Evolutionary conservation across 352 stramenopile genomes (phyloP).

Genomic region (Globisporangium orthogonon): DNA sequence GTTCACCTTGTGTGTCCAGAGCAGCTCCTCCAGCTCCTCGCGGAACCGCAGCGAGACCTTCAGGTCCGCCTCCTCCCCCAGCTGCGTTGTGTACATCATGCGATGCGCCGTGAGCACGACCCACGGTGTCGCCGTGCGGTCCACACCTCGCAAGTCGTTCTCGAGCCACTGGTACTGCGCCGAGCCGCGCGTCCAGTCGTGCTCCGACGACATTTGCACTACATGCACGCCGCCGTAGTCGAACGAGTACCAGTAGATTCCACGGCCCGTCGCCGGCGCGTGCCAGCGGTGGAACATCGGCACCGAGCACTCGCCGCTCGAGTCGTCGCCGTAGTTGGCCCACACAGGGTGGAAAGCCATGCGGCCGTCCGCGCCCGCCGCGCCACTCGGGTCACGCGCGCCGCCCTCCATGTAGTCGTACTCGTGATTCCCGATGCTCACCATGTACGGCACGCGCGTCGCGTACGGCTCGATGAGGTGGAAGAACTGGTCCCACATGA

Average conservation of each 20-base stretch:
- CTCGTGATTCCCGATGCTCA: conserved; percentile 51
- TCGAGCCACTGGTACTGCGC: conserved; percentile 88
- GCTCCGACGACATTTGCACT: conserved; percentile 89
- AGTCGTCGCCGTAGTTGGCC: conserved; percentile 72
- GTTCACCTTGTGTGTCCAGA: conserved; percentile 87
- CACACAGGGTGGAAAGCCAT: conserved; percentile 31
- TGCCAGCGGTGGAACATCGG: conserved; percentile 74
- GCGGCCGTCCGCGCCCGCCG: conserved; percentile 30
- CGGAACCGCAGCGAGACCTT: conserved; percentile 73
- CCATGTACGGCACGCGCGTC: conserved; percentile 55
- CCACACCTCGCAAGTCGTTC: conserved; percentile 68
- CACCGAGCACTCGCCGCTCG: conserved; percentile 66
- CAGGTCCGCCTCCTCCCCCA: conserved; percentile 59
- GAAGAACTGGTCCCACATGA: conserved; percentile 59
- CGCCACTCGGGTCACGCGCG: conserved; percentile 52
- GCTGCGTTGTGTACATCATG: conserved; percentile 87
- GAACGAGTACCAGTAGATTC: conserved; percentile 89
- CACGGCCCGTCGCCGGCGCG: conserved; percentile 46
- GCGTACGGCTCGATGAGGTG: conserved; percentile 61
- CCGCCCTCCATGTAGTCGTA: conserved; percentile 50
- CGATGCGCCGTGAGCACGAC: conserved; percentile 88
- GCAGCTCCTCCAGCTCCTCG: conserved; percentile 86
- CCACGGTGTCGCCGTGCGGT: conserved; percentile 88
- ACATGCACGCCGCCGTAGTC: conserved; percentile 85
- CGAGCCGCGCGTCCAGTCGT: conserved; percentile 81